Conservation (phyloP, 805 yeast species). For the Lipomyces chichibuensis region DNA sequence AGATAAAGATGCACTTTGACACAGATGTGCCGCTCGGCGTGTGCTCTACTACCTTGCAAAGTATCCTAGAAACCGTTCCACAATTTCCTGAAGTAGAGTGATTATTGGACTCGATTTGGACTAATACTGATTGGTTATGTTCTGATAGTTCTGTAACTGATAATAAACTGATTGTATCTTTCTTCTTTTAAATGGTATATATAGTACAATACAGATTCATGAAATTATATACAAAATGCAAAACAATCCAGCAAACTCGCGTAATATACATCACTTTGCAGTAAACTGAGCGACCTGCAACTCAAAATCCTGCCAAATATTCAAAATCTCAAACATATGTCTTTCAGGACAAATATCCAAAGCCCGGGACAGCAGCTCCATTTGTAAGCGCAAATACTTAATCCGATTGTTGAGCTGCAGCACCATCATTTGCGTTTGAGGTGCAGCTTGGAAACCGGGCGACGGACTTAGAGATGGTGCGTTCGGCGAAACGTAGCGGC, state of each 20-base stretch:
- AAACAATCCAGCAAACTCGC: background rate
- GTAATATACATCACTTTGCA: conserved; percentile 4
- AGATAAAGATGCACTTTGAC: background rate
- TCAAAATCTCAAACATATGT: conserved; percentile 58
- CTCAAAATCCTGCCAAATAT: conserved; percentile 56
- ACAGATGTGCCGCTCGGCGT: background rate
- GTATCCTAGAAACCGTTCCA: background rate
- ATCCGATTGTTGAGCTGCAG: conserved; percentile 46
- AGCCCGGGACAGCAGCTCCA: conserved; percentile 57
- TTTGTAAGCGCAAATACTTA: conserved; percentile 53
- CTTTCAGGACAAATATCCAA: conserved; percentile 58
- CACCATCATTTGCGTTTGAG: conserved; percentile 13
- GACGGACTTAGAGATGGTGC: conserved; percentile 38
- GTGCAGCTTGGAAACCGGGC: conserved; percentile 7
- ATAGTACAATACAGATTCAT: background rate
- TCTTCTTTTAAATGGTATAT: background rate
- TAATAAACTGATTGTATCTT: background rate
- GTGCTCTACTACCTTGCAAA: background rate
- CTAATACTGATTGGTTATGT: background rate
- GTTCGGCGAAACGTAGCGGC: conserved; percentile 56
- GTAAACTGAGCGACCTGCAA: conserved; percentile 23
- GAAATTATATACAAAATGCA: background rate
- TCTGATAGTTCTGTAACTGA: background rate
- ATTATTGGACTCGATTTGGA: background rate
- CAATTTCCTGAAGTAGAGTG: background rate